phyloP scores from a whole-genome alignment of 176 grass and related monocot genomes.

The Eragrostis nindensis region DNA sequence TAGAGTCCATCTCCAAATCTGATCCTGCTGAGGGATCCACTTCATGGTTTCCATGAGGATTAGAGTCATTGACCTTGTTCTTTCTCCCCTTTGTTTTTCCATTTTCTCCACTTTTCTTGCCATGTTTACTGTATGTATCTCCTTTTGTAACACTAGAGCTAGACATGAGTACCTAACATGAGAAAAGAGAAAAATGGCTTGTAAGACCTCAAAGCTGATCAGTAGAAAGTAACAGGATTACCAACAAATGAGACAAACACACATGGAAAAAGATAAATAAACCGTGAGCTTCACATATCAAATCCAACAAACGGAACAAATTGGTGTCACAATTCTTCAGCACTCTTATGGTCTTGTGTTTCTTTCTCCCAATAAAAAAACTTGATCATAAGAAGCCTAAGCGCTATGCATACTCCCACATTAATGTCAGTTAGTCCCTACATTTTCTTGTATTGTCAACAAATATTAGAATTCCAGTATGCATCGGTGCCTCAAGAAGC shows the following conservation, averaged over 20 bases:
- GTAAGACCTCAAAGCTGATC: neutral
- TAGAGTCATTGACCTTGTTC: constrained; percentile 49
- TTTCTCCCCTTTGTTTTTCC: constrained; percentile 52
- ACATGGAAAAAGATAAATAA: neutral
- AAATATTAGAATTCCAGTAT: neutral
- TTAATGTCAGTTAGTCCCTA: neutral
- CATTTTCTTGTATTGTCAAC: neutral
- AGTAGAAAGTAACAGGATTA: constrained; percentile 13
- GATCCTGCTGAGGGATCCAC: constrained; percentile 50
- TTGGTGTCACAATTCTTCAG: neutral
- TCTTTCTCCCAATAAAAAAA: too few species aligned
- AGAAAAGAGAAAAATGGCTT: constrained; percentile 26
- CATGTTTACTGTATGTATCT: constrained; percentile 51
- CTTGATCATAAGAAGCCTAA: neutral
- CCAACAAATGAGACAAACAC: constrained; percentile 4
- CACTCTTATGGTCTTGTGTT: neutral
- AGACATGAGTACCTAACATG: constrained; percentile 81
- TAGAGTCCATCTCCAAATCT: constrained; percentile 90
- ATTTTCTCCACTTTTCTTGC: constrained; percentile 59
- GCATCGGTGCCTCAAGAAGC: neutral
- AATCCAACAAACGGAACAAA: neutral
- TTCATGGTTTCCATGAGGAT: constrained; percentile 46
- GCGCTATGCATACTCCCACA: neutral
- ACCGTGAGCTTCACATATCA: neutral
- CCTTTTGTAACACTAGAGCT: constrained; percentile 49